Conservation (phyloP, 106 monocot species). For the Dendrobium officinale region DNA sequence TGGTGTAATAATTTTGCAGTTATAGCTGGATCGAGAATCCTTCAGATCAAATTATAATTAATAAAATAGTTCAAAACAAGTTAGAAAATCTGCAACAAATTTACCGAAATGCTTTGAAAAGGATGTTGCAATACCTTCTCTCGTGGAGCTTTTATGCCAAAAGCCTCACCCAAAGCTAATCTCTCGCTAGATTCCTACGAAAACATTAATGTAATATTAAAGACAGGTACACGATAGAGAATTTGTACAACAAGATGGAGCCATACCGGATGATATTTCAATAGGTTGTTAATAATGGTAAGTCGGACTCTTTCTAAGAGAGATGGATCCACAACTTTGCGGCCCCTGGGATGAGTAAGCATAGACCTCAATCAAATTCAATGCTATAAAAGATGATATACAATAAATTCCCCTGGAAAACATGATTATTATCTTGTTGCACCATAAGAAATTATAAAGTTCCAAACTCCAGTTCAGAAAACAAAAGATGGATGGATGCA, state of each 20-base stretch:
- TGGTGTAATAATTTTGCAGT: not conserved
- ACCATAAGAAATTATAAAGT: not conserved
- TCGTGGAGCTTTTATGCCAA: conserved; percentile 85
- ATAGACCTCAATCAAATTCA: not conserved
- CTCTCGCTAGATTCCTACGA: conserved; percentile 87
- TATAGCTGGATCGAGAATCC: not conserved
- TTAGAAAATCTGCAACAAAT: not conserved
- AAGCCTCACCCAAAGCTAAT: conserved; percentile 92
- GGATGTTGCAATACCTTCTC: conserved; percentile 39
- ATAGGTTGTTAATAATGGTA: conserved; percentile 83
- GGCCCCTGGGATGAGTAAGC: conserved; percentile 41
- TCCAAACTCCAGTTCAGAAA: not conserved
- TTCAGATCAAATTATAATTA: not conserved
- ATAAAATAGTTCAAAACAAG: not conserved
- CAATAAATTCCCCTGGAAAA: not conserved
- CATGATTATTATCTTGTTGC: not conserved
- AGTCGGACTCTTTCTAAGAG: conserved; percentile 83
- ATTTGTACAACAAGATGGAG: conserved; percentile 1
- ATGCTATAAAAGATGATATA: not conserved
- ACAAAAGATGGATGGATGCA: not conserved
- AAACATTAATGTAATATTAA: not conserved
- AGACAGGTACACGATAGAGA: not conserved
- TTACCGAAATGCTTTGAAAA: not conserved
- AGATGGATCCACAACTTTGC: conserved; percentile 85
- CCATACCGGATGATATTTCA: conserved; percentile 89